Evolutionary conservation across 371 early-diverging fungal species (phyloP).

Genomic region (Circinella umbellata): DNA sequence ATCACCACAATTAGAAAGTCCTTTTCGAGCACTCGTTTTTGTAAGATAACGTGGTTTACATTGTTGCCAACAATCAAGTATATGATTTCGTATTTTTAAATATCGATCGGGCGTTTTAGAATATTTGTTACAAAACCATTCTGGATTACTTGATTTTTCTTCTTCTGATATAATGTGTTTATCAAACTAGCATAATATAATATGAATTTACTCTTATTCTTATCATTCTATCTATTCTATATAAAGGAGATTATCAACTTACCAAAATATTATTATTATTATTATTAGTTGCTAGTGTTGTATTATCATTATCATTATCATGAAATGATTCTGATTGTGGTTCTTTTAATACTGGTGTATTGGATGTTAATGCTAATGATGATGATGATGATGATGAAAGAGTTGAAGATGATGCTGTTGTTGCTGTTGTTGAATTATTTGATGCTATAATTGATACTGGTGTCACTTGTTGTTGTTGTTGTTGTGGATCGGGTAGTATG

Average conservation of each 20-base stretch:
- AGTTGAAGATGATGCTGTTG: background rate
- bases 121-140: slow-evolving; percentile 77
- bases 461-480: background rate
- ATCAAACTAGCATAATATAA: slow-evolving; percentile 13
- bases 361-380: too few species aligned
- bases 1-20: slow-evolving; percentile 75
- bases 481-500: background rate
- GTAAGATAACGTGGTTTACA: slow-evolving; percentile 74
- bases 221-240: too few species aligned
- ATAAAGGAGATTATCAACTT: too few species aligned
- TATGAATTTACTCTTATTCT: background rate
- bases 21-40: slow-evolving; percentile 60
- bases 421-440: too few species aligned
- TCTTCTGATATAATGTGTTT: slow-evolving; percentile 50
- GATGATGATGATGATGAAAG: too few species aligned
- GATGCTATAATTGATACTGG: too few species aligned
- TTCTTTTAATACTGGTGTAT: background rate
- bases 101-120: slow-evolving; percentile 91
- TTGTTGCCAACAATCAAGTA: slow-evolving; percentile 75
- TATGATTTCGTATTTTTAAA: slow-evolving; percentile 83
- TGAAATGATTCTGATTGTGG: background rate
- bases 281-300: too few species aligned
- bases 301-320: too few species aligned
- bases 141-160: slow-evolving; percentile 67
- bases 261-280: too few species aligned